A percentile compares a stretch with the other conserved stretches of the same genome.
phyloP scores from a whole-genome alignment of 257 asterid genomes.

The Ilex aquifolium region DNA sequence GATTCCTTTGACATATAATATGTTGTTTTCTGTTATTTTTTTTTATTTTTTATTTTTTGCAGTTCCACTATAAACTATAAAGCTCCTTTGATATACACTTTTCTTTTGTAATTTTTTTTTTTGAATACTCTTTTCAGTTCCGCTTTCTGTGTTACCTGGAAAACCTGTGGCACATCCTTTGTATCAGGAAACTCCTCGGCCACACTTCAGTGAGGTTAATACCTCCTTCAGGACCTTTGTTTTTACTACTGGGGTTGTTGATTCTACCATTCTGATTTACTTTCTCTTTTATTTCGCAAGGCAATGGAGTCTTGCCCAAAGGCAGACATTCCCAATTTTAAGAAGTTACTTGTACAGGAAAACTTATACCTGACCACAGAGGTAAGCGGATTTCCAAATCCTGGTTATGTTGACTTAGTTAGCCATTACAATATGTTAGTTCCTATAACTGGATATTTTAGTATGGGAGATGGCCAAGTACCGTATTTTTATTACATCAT shows the following conservation, averaged over 20 bases:
- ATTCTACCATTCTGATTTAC: constrained; percentile 6
- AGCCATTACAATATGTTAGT: background rate
- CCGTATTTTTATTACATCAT: background rate
- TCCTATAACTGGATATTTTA: background rate
- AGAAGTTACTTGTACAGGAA: background rate
- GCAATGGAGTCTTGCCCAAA: constrained; percentile 54
- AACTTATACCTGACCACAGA: background rate
- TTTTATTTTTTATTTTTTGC: too few relatives aligned
- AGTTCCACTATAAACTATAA: background rate
- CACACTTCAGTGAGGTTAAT: constrained; percentile 62
- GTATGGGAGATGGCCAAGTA: background rate
- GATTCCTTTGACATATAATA: too few relatives aligned
- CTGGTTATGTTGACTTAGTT: background rate
- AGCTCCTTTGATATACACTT: background rate
- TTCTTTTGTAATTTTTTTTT: background rate
- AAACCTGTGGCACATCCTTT: constrained; percentile 64
- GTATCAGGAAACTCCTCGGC: constrained; percentile 67
- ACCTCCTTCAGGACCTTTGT: constrained; percentile 4
- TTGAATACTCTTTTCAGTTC: constrained; percentile 35
- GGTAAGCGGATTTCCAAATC: background rate
- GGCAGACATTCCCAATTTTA: background rate
- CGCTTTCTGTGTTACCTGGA: constrained; percentile 58
- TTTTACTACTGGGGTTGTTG: background rate
- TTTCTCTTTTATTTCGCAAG: constrained; percentile 23
- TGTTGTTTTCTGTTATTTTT: background rate